Conservation (phyloP, 83 land plant genomes). For the Isoetes engelmannii region DNA sequence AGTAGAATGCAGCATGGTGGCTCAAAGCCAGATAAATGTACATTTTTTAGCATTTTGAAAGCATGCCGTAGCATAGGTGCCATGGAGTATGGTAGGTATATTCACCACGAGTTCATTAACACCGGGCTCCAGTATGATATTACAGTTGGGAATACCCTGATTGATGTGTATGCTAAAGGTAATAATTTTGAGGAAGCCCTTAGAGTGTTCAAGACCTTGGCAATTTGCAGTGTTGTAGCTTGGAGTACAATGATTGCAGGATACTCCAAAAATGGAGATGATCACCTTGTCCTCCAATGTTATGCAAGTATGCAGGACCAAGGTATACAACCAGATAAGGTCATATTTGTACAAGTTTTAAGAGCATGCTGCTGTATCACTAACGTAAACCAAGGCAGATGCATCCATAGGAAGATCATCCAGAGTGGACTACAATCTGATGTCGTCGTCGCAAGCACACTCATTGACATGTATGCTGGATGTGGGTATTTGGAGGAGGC, state of each 20-base stretch:
- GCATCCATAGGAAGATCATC: neutral
- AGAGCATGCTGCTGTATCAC: conserved; percentile 3
- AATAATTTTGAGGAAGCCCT: conserved; percentile 1
- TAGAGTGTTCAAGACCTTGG: neutral
- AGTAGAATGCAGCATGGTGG: neutral
- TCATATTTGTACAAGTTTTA: neutral
- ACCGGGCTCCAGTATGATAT: neutral
- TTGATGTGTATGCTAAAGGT: conserved; percentile 6
- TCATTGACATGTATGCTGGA: conserved; percentile 6
- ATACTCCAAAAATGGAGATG: neutral
- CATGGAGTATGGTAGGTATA: neutral
- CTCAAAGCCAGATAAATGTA: neutral
- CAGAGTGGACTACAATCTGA: neutral
- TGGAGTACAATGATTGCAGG: conserved; percentile 4
- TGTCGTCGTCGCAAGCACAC: neutral
- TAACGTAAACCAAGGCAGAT: neutral
- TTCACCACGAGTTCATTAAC: neutral
- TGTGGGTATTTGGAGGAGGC: conserved; percentile 8
- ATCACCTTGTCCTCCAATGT: neutral
- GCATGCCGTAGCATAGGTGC: conserved; percentile 5
- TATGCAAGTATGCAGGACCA: neutral
- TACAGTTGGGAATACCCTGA: neutral
- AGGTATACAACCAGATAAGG: conserved; percentile 1
- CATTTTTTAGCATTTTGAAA: neutral
- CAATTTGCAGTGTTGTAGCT: neutral